Percentiles rank a stretch among this genome's conserved stretches.
phyloP scores from a whole-genome alignment of 164 flowering plant species.

The Akebia trifoliata region DNA sequence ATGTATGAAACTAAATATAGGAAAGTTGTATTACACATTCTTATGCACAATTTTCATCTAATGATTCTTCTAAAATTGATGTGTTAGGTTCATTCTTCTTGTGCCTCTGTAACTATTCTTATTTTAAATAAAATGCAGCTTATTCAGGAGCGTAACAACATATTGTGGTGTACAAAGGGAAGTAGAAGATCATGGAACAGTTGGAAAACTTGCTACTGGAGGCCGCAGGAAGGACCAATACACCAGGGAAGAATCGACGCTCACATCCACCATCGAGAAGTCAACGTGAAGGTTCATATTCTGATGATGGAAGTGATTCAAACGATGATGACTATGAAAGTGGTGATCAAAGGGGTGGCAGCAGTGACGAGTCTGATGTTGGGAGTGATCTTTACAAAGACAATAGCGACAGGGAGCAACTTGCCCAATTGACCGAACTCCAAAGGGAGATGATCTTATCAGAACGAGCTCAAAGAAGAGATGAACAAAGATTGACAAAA shows the following conservation, averaged over 20 bases:
- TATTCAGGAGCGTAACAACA: neutral
- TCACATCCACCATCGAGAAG: conserved; percentile 56
- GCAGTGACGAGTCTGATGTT: conserved; percentile 73
- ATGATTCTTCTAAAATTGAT: too few relatives aligned
- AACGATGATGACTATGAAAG: conserved; percentile 55
- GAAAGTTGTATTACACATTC: too few relatives aligned
- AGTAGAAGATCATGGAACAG: conserved; percentile 52
- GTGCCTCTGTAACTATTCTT: too few relatives aligned
- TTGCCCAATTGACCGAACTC: conserved; percentile 70
- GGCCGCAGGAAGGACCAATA: conserved; percentile 81
- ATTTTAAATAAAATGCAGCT: conserved; percentile 5
- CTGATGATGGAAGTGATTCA: conserved; percentile 85
- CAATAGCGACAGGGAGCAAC: conserved; percentile 65
- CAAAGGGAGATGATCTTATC: conserved; percentile 77
- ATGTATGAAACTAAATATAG: too few relatives aligned
- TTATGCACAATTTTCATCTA: too few relatives aligned
- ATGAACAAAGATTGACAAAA: conserved; percentile 56
- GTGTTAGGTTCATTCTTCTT: too few relatives aligned
- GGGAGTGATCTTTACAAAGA: conserved; percentile 89
- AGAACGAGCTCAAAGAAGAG: conserved; percentile 61
- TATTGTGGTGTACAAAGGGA: conserved; percentile 2
- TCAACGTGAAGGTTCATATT: conserved; percentile 58
- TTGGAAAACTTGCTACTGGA: conserved; percentile 81
- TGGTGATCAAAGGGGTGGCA: conserved; percentile 45
- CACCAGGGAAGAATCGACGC: conserved; percentile 52